Percentiles rank a stretch among this genome's conserved stretches.
These are phyloP conservation scores for Plantago major DNA, from an alignment of 257 asterid species.

Conservation along the genomic window DNA sequence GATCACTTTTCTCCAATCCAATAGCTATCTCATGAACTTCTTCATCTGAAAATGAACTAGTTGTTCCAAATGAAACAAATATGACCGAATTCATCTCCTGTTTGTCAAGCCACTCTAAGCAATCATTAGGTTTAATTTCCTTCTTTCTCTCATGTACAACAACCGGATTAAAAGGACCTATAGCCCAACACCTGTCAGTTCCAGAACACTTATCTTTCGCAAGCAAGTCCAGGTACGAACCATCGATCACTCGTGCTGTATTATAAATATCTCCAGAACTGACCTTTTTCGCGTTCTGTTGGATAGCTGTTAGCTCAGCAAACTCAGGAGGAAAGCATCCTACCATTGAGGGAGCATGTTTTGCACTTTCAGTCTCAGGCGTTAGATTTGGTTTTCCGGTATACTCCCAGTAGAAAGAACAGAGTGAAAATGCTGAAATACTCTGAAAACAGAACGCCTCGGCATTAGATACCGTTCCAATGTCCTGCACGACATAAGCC, in stretches of 20 bases:
- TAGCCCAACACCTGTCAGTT: slow-evolving; percentile 1
- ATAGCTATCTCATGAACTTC: slow-evolving; percentile 14
- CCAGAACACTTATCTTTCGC: slow-evolving; percentile 6
- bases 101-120: slow-evolving; percentile 26
- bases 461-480: slow-evolving; percentile 16
- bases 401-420: slow-evolving; percentile 17
- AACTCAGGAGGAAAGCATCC: slow-evolving; percentile 16
- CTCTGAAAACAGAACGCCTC: slow-evolving; percentile 27
- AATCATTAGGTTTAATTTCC: neutral
- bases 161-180: slow-evolving; percentile 26
- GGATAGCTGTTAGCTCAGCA: neutral
- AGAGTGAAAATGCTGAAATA: slow-evolving; percentile 19
- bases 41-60: slow-evolving; percentile 18
- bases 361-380: slow-evolving; percentile 4
- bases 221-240: slow-evolving; percentile 7
- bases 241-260: slow-evolving; percentile 12
- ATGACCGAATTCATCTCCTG: slow-evolving; percentile 20
- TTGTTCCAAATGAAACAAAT: slow-evolving; percentile 22
- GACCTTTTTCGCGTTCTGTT: neutral
- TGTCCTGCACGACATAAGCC: slow-evolving; percentile 26
- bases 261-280: slow-evolving; percentile 19
- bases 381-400: slow-evolving; percentile 11
- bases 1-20: slow-evolving; percentile 21
- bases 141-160: neutral
- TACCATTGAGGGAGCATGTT: slow-evolving; percentile 4